Base-by-base conservation (phyloP, 345 rosid genomes). In the Lumnitzera racemosa region DNA sequence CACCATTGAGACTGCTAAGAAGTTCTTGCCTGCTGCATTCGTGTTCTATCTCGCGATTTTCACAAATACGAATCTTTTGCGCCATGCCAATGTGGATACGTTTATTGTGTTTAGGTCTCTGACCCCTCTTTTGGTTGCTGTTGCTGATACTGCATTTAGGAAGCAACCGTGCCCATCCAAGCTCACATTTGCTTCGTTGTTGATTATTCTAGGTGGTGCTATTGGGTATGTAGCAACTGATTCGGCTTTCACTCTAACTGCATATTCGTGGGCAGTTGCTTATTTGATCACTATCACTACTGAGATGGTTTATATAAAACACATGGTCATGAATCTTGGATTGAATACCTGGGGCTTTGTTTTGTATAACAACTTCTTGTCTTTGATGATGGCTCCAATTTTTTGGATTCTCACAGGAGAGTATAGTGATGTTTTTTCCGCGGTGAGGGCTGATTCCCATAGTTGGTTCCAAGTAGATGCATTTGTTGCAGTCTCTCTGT, bases 261-360 rank as follows among this genome's bases (percentile, higher is more conserved):
- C 99, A 0, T 94, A 94, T 70, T 83, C 95, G 0, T 94, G 99
- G 99, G 99, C 97, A 0, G 59, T 94, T 10, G 96, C 99, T 12
- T 94, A 94, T 74, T 67, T 94, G 61, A 83, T 88, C 36, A 90
- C 96, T 2, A 94, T 94, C 53, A 88, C 95, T 1, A 83, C 96
- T 5, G 99, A 94, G 75, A 94, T 94, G 99, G 97, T 94, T 66
- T 94, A 90, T 55, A 90, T 94, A 65, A 94, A 94, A 68, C 99
- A 94, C 72, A 94, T 90, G 82, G 97, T 94, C 11, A 88, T 95
- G 14, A 84, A 76, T 80, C 84, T 94, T 27, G 97, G 95, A 57
- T 77, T 94, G 83, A 94, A 88, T 78, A 90, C 95, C 24, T 94
- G 99, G 99, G 99, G 99, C 31, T 89, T 81, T 63, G 99, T 94